Percentiles rank a stretch among this genome's conserved stretches.
Evolutionary conservation across 2,329 filamentous ascomycete genomes (phyloP).

Genomic region (Tolypocladium nubicola): DNA sequence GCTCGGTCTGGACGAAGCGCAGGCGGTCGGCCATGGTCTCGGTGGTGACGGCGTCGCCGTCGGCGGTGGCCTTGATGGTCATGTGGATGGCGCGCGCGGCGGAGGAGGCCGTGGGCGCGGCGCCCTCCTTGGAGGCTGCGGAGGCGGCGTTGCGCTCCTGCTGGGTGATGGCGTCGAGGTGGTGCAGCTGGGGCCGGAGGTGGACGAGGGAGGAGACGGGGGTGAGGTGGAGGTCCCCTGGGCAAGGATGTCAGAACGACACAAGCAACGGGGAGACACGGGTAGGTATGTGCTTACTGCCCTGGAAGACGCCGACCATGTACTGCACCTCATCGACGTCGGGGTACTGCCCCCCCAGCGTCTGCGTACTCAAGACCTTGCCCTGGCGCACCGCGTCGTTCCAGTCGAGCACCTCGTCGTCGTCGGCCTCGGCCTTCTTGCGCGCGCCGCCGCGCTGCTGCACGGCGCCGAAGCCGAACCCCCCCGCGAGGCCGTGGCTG

Average conservation of each 20-base stretch:
- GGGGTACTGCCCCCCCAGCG: constrained; percentile 71
- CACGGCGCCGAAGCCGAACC: constrained; percentile 53
- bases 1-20: constrained; percentile 67
- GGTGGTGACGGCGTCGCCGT: constrained; percentile 53
- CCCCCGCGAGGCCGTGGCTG: constrained; percentile 59
- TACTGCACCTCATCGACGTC: constrained; percentile 65
- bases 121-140: constrained; percentile 23
- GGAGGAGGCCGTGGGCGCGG: constrained; percentile 20
- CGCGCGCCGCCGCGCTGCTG: constrained; percentile 23
- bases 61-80: constrained; percentile 67
- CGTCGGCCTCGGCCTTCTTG: constrained; percentile 30
- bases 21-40: constrained; percentile 69
- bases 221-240: constrained; percentile 79
- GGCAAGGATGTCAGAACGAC: neutral
- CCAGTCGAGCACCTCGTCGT: constrained; percentile 46
- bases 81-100: constrained; percentile 74
- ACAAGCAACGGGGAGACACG: neutral
- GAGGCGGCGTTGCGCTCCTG: constrained; percentile 42
- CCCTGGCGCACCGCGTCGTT: constrained; percentile 57
- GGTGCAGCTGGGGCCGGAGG: constrained; percentile 83
- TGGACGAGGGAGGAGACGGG: constrained; percentile 75
- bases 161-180: constrained; percentile 77
- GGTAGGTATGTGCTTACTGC: constrained; percentile 43
- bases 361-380: constrained; percentile 69
- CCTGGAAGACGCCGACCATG: constrained; percentile 86